Percentiles rank a stretch among this genome's conserved stretches.
Evolutionary conservation across 1,284 basidiomycete genomes (phyloP).

Genomic region (Malassezia psittaci): DNA sequence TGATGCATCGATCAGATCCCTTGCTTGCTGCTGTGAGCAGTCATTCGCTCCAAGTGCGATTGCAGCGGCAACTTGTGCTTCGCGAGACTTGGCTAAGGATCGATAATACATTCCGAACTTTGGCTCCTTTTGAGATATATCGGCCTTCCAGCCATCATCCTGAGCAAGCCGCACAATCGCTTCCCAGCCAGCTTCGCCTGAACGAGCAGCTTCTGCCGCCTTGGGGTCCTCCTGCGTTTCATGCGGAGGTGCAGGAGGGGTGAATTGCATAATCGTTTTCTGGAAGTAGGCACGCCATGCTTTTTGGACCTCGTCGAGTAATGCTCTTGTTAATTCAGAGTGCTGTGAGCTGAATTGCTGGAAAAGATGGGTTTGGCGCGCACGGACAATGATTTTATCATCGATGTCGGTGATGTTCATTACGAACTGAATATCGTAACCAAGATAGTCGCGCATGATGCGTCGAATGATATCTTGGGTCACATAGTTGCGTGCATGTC

Average conservation of each 20-base stretch:
- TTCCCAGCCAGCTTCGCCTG: slow-evolving; percentile 40
- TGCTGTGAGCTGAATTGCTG: slow-evolving; percentile 39
- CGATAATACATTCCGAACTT: slow-evolving; percentile 42
- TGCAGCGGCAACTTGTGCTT: slow-evolving; percentile 37
- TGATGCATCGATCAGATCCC: slow-evolving; percentile 30
- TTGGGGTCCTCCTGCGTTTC: slow-evolving; percentile 24
- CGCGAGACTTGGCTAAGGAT: slow-evolving; percentile 35
- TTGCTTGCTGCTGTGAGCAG: slow-evolving; percentile 20
- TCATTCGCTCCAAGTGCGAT: slow-evolving; percentile 30
- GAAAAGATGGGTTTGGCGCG: slow-evolving; percentile 54
- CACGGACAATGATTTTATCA: slow-evolving; percentile 67
- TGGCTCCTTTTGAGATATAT: slow-evolving; percentile 31
- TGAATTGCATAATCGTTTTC: slow-evolving; percentile 33
- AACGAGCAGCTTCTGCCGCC: slow-evolving; percentile 22
- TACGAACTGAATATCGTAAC: slow-evolving; percentile 94
- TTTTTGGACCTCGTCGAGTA: slow-evolving; percentile 29
- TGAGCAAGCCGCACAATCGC: slow-evolving; percentile 25
- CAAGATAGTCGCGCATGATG: slow-evolving; percentile 90
- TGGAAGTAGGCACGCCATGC: slow-evolving; percentile 38
- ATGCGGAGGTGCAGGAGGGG: slow-evolving; percentile 36
- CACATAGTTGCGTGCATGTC: slow-evolving; percentile 96
- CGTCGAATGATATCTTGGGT: slow-evolving; percentile 90
- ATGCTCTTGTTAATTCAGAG: slow-evolving; percentile 23
- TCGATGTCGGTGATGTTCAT: slow-evolving; percentile 99
- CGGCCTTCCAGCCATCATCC: slow-evolving; percentile 30